Percentiles rank a stretch among this genome's conserved stretches.
These are phyloP conservation scores for Aspergillus carlsbadensis DNA, from an alignment of 495 filamentous ascomycete genomes.

Conservation along the genomic window DNA sequence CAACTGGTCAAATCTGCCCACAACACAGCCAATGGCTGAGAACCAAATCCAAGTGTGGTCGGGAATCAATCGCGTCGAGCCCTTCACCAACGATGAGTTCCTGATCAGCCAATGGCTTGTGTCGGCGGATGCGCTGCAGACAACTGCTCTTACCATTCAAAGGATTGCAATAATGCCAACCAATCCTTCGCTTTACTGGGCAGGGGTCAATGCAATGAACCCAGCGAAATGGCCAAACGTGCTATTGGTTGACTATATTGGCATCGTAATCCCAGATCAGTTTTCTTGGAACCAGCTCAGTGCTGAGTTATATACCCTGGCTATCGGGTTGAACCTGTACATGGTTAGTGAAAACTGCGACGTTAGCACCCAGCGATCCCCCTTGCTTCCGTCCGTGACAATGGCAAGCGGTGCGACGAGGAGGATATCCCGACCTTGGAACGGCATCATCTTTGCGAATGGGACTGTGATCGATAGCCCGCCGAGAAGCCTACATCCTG, in stretches of 20 bases:
- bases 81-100: conserved; percentile 11
- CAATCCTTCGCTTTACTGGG: conserved; percentile 12
- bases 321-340: conserved; percentile 14
- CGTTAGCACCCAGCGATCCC: conserved; percentile 10
- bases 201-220: conserved; percentile 10
- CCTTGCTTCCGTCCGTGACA: neutral
- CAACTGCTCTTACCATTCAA: conserved; percentile 10
- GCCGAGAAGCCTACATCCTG: neutral
- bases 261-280: conserved; percentile 8
- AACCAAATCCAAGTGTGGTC: conserved; percentile 12
- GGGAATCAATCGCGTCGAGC: neutral
- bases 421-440: neutral
- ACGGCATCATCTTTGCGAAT: conserved; percentile 15
- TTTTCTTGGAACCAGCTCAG: conserved; percentile 13
- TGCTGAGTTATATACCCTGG: conserved; percentile 11
- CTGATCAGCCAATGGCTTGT: conserved; percentile 14
- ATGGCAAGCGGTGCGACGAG: neutral
- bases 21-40: conserved; percentile 9
- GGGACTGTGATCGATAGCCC: conserved; percentile 7
- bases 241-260: conserved; percentile 10
- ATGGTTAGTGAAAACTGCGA: conserved; percentile 16
- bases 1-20: conserved; percentile 11
- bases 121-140: conserved; percentile 8
- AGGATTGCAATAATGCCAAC: conserved; percentile 9
- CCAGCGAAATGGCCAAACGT: conserved; percentile 14